phyloP scores from a whole-genome alignment of 2,329 filamentous ascomycete species.

The Huntiella savannae region DNA sequence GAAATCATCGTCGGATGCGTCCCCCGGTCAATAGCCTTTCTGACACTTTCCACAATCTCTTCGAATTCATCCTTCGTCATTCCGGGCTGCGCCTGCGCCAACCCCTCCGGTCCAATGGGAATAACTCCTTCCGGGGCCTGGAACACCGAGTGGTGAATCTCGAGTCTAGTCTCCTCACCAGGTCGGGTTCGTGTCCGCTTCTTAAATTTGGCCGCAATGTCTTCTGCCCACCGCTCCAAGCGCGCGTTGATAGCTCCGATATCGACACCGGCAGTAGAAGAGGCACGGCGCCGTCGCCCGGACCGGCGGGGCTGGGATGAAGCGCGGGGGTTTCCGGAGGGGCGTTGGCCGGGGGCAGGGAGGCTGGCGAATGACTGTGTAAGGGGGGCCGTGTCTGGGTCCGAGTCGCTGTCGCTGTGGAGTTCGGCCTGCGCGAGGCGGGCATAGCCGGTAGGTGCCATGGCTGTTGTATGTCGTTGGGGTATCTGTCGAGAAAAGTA shows the following conservation, averaged over 20 bases:
- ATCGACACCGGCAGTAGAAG: conserved; percentile 76
- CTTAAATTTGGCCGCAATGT: conserved; percentile 95
- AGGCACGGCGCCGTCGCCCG: conserved; percentile 19
- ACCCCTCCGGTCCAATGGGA: conserved; percentile 55
- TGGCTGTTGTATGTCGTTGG: conserved; percentile 19
- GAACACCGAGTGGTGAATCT: conserved; percentile 96
- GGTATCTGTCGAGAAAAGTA: background rate
- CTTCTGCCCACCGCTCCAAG: conserved; percentile 89
- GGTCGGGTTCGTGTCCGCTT: conserved; percentile 32
- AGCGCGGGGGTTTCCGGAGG: conserved; percentile 33
- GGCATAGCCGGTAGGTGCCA: conserved; percentile 68
- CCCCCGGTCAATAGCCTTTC: conserved; percentile 71
- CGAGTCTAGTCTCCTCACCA: conserved; percentile 61
- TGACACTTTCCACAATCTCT: conserved; percentile 73
- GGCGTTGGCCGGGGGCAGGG: conserved; percentile 30
- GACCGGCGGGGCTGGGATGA: conserved; percentile 25
- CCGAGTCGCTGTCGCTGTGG: conserved; percentile 42
- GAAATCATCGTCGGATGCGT: conserved; percentile 91
- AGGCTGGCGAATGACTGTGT: conserved; percentile 35
- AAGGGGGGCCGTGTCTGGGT: conserved; percentile 33
- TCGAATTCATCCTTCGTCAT: conserved; percentile 74
- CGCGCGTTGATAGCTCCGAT: conserved; percentile 96
- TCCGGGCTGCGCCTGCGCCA: conserved; percentile 43
- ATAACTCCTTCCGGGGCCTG: conserved; percentile 76
- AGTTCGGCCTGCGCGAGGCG: conserved; percentile 68